Base-by-base conservation (phyloP, 2,329 filamentous ascomycete species). In the Paracoccidioides lutzii region DNA sequence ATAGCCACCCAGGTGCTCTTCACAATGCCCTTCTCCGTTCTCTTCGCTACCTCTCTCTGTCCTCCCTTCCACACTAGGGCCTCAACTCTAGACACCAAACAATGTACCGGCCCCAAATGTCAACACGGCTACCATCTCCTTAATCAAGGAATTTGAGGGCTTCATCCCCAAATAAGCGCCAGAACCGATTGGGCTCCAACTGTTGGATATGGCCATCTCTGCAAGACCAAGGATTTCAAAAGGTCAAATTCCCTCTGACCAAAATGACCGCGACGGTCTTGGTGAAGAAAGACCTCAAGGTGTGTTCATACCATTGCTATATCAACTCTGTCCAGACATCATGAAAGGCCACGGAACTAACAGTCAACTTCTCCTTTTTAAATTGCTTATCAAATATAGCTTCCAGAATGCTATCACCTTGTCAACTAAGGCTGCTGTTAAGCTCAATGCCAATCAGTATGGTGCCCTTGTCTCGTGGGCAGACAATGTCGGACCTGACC, bases 121-220 rank as follows among this genome's bases (percentile, higher is more conserved):
- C 53, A 73, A 72, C 57, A 55, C 56, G 12, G 67, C 66, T 8
- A 71, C 69, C 9, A 55, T 73, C 28, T 45, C 61, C 50, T 61
- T 72, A 15, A 69, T 73, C 57, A 71, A 71, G 53, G 62, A 67
- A 58, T 73, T 68, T 46, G 69, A 73, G 58, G 65, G 66, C 33
- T 69, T 69, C 58, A 61, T 70, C 15, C 52, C 64, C 0, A 61
- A 53, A 7, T 62, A 65, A 14, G 62, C 59, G 28, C 65, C 67
- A 5, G 76, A 78, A 57, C 72, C 75, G 15, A 70, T 71, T 46
- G 75, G 75, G 33, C 65, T 74, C 32, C 75, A 0, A 79, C 75
- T 3, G 72, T 79, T 0, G 77, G 76, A 3, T 78, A 78, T 58
- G 77, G 77, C 14, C 77, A 79, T 60, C 67, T 76, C 8, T 79